Evolutionary conservation across 2,329 filamentous ascomycete genomes (phyloP).

Genomic region (Colletotrichum destructivum): DNA sequence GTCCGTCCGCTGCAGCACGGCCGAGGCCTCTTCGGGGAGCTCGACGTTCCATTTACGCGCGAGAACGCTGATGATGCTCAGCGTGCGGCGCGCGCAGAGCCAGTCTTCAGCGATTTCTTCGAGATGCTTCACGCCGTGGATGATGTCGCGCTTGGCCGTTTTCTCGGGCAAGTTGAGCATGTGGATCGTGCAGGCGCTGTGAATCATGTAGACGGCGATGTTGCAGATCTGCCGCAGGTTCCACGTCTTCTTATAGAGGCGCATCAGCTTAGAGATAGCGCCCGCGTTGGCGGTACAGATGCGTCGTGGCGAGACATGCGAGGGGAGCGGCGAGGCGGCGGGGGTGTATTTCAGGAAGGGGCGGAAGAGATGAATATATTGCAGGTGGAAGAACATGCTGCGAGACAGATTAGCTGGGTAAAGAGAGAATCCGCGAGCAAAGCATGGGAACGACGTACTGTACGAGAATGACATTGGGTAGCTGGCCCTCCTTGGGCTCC

Average conservation of each 20-base stretch:
- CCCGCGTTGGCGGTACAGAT: constrained; percentile 92
- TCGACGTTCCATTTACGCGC: constrained; percentile 92
- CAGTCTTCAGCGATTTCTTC: constrained; percentile 97
- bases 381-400: constrained; percentile 97
- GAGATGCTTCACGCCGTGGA: constrained; percentile 90
- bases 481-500: constrained; percentile 88
- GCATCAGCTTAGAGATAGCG: constrained; percentile 92
- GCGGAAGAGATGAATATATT: constrained; percentile 95
- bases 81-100: constrained; percentile 88
- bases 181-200: constrained; percentile 95
- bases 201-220: constrained; percentile 94
- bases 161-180: constrained; percentile 94
- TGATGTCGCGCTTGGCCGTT: constrained; percentile 89
- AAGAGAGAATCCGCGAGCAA: no score
- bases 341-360: constrained; percentile 94
- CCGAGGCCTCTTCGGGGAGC: constrained; percentile 85
- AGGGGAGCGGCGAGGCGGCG: constrained; percentile 83
- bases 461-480: constrained; percentile 84
- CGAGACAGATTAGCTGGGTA: constrained; percentile 44
- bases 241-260: constrained; percentile 93
- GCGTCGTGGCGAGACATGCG: constrained; percentile 90
- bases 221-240: constrained; percentile 95
- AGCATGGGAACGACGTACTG: constrained; percentile 77
- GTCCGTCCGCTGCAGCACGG: constrained; percentile 83
- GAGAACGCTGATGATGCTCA: constrained; percentile 88